Evolutionary conservation across 441 rosid species (phyloP).

Genomic region (Pelargonium citronellum): DNA sequence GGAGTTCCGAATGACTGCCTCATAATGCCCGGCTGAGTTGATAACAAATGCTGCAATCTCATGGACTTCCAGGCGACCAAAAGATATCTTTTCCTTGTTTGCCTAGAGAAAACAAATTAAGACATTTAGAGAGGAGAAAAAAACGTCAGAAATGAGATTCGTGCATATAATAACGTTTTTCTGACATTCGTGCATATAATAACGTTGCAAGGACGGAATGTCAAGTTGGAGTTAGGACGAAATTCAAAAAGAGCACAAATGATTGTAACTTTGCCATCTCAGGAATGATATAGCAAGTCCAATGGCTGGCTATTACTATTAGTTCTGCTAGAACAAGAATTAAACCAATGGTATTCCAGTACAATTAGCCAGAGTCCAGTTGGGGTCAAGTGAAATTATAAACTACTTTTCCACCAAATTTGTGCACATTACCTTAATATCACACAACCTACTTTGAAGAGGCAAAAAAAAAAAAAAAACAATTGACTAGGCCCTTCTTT

Average conservation of each 20-base stretch:
- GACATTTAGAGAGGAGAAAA: background rate
- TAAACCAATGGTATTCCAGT: background rate
- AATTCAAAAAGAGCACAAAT: background rate
- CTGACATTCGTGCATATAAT: too few species aligned
- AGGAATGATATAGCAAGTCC: background rate
- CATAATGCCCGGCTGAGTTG: constrained; percentile 68
- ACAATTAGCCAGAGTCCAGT: background rate
- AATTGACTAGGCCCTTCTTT: background rate
- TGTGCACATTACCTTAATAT: background rate
- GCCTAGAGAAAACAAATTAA: constrained; percentile 40
- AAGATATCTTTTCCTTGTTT: constrained; percentile 88
- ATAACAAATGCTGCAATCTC: constrained; percentile 94
- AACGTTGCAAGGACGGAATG: too few species aligned
- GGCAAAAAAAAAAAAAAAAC: background rate
- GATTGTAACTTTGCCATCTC: background rate
- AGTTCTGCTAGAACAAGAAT: background rate
- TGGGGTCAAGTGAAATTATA: background rate
- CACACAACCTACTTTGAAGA: background rate
- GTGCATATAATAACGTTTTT: too few species aligned
- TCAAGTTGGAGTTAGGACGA: too few species aligned
- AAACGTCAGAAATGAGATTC: background rate
- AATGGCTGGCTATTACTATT: background rate
- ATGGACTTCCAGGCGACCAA: constrained; percentile 73
- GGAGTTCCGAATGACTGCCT: constrained; percentile 73
- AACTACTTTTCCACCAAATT: background rate